Evolutionary conservation across 495 filamentous ascomycete species (phyloP).

Genomic region (Astrocystis sublimbata): DNA sequence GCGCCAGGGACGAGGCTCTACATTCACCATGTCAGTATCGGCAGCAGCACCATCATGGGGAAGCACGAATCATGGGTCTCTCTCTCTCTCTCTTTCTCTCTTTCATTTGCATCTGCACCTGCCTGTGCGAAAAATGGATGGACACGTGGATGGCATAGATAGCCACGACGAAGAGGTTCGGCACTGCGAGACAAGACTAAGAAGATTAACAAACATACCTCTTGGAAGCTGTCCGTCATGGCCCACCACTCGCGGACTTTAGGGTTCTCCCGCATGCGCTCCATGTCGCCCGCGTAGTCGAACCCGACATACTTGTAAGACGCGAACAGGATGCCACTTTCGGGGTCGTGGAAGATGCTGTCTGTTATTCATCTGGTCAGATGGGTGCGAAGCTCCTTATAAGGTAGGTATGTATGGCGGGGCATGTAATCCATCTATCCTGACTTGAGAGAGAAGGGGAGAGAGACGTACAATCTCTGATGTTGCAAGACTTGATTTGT

Average conservation of each 20-base stretch:
- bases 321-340: slow-evolving; percentile 63
- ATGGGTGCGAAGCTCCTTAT: neutral
- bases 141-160: neutral
- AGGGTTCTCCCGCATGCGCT: slow-evolving; percentile 64
- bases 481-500: slow-evolving; percentile 72
- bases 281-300: slow-evolving; percentile 71
- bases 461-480: slow-evolving; percentile 63
- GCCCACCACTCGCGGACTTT: slow-evolving; percentile 77
- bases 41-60: neutral
- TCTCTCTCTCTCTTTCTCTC: no score
- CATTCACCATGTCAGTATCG: neutral
- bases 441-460: neutral
- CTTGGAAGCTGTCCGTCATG: slow-evolving; percentile 74
- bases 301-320: slow-evolving; percentile 73
- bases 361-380: slow-evolving; percentile 44
- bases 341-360: slow-evolving; percentile 69
- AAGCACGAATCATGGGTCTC: no score
- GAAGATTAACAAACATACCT: slow-evolving; percentile 31
- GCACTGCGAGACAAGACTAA: no score
- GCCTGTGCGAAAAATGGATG: no score
- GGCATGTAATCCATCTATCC: no score
- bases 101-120: no score
- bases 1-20: slow-evolving; percentile 61
- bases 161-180: neutral
- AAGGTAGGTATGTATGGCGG: no score